These are phyloP conservation scores for Rhynchospora breviuscula DNA, from an alignment of 176 grass and related monocot genomes.

Conservation along the genomic window DNA sequence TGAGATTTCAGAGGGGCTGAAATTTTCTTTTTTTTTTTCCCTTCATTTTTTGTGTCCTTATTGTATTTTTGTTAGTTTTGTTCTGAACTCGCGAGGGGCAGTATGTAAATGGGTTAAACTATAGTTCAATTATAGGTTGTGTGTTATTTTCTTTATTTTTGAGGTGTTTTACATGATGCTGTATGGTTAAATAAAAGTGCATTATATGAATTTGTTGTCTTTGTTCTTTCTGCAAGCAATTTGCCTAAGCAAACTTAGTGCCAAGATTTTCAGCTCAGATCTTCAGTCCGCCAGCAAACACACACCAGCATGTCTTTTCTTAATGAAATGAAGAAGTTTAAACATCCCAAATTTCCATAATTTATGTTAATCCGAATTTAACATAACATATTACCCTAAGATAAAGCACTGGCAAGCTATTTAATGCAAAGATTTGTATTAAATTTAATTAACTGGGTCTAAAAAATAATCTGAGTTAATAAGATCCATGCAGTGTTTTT, in stretches of 20 bases:
- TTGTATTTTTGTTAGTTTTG: slow-evolving; percentile 15
- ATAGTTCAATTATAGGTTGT: slow-evolving; percentile 21
- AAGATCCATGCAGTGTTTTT: background rate
- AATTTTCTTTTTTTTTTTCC: slow-evolving; percentile 22
- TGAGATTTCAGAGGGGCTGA: slow-evolving; percentile 11
- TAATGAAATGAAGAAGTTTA: background rate
- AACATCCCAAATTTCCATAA: background rate
- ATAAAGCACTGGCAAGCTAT: background rate
- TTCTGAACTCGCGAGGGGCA: background rate
- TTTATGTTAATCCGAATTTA: background rate
- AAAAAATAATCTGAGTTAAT: background rate
- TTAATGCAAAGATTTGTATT: background rate
- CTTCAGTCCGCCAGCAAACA: background rate
- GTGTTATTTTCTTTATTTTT: slow-evolving; percentile 5
- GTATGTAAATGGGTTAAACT: slow-evolving; percentile 27
- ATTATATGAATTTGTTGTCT: background rate
- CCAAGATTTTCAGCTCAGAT: background rate
- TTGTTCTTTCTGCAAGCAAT: background rate
- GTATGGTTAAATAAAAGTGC: background rate
- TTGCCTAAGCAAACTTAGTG: background rate
- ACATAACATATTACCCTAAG: background rate
- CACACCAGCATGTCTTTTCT: background rate
- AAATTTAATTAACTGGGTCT: background rate
- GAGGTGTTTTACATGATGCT: background rate
- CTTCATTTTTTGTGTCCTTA: slow-evolving; percentile 19